These are phyloP conservation scores for Sarocladiaceae sp. DNA, from an alignment of 2,329 filamentous ascomycete species.

Conservation along the genomic window DNA sequence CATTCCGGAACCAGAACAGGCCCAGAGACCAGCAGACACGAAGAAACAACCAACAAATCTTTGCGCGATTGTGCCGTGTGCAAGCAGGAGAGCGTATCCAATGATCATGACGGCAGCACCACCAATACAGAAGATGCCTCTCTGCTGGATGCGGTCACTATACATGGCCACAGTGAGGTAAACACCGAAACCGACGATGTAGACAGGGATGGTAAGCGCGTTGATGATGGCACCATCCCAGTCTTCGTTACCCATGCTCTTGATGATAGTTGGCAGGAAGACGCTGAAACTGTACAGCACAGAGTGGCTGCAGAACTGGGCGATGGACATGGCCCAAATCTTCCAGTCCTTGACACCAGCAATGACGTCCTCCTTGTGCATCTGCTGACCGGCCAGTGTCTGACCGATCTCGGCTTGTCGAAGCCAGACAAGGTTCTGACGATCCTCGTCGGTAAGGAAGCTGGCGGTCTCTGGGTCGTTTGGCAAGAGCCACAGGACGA, in stretches of 20 bases:
- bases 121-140: conserved; percentile 10
- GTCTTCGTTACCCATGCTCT: conserved; percentile 15
- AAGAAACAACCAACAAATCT: conserved; percentile 9
- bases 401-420: conserved; percentile 26
- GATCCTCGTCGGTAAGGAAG: conserved; percentile 19
- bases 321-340: conserved; percentile 38
- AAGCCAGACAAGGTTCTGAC: conserved; percentile 20
- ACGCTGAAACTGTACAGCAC: conserved; percentile 31
- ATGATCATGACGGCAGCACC: conserved; percentile 10
- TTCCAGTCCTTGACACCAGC: conserved; percentile 63
- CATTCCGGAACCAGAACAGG: conserved; percentile 11
- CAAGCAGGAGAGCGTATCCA: conserved; percentile 10
- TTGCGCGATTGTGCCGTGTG: conserved; percentile 7
- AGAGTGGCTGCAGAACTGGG: conserved; percentile 7
- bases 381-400: conserved; percentile 20
- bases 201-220: conserved; percentile 51
- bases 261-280: conserved; percentile 60
- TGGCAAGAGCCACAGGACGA: conserved; percentile 9
- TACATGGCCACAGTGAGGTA: conserved; percentile 50
- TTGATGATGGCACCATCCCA: conserved; percentile 7
- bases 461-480: conserved; percentile 10
- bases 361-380: conserved; percentile 50
- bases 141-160: conserved; percentile 39
- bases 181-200: conserved; percentile 50
- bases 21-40: conserved; percentile 11